phyloP scores from a whole-genome alignment of 306 rosid genomes.

The Gynostemma pentaphyllum region DNA sequence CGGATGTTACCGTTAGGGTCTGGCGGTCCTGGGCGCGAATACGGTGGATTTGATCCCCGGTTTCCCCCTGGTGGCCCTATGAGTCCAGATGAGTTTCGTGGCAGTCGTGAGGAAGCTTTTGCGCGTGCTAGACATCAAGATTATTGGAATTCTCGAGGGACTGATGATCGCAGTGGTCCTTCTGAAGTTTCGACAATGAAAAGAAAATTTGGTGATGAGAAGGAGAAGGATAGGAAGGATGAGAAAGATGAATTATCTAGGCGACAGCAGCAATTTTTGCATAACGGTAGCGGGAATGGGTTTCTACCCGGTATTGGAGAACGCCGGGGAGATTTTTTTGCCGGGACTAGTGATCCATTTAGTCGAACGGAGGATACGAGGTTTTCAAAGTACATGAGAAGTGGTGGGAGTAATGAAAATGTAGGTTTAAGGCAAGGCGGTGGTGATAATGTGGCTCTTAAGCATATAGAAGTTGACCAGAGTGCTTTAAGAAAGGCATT shows the following conservation, averaged over 20 bases:
- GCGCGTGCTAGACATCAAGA: constrained; percentile 31
- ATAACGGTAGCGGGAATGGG: constrained; percentile 37
- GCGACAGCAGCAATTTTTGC: constrained; percentile 44
- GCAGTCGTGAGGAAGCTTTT: constrained; percentile 14
- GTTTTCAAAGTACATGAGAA: constrained; percentile 45
- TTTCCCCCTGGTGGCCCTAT: constrained; percentile 26
- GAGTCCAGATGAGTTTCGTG: constrained; percentile 23
- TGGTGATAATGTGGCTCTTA: constrained; percentile 15
- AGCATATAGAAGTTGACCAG: constrained; percentile 57
- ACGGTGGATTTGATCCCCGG: constrained; percentile 28
- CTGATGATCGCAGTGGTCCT: constrained; percentile 35
- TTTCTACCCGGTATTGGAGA: constrained; percentile 23
- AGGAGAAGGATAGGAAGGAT: constrained; percentile 17
- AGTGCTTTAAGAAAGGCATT: constrained; percentile 57
- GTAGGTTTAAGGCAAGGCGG: constrained; percentile 24
- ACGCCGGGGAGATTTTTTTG: constrained; percentile 22
- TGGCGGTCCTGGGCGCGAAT: constrained; percentile 16
- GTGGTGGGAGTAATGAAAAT: constrained; percentile 28
- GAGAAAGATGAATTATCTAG: constrained; percentile 36
- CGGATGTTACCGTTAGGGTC: constrained; percentile 26
- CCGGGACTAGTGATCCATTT: constrained; percentile 37
- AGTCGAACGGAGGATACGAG: constrained; percentile 35
- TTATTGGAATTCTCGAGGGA: constrained; percentile 47
- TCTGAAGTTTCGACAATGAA: constrained; percentile 35
- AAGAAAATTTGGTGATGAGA: constrained; percentile 50